Evolutionary conservation across 1,284 basidiomycete species (phyloP), one percentile per base, ranked within the genome.

Genomic region (Coriolopsis trogii): DNA sequence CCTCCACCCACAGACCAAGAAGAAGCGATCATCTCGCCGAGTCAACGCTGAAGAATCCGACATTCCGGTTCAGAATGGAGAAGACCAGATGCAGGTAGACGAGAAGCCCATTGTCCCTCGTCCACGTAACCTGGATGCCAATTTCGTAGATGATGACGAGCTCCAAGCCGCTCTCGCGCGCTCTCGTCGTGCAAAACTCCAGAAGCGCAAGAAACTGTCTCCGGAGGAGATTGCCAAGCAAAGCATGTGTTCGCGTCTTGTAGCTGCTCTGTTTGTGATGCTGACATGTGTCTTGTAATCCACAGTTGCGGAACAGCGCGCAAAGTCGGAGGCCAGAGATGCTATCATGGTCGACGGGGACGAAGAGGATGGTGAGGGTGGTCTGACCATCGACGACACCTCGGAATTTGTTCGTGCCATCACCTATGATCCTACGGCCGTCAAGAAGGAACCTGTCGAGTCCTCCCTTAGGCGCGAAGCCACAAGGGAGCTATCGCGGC

Each of bases 141-240:
- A 98, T 73, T 91, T 98, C 69, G 89, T 99, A 58, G 97, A 99
- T 73, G 97, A 99, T 69, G 97, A 99, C 70, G 97, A 99, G 66
- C 80, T 99, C 31, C 95, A 98, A 77, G 92, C 92, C 28, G 93
- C 92, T 24, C 79, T 99, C 47, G 90, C 96, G 21, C 84, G 91
- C 16, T 85, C 92, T 51, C 80, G 97, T 52, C 82, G 91, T 63
- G 87, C 87, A 31, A 91, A 91, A 62, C 80, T 93, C 3, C 86
- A 86, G 67, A 92, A 89, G 67, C 71, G 79, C 30, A 88, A 89
- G 66, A 94, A 91, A 66, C 59, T 88, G 33, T 85, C 89, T 20
- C 89, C 93, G 0, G 94, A 97, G 64, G 88, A 95, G 65, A 75
- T 98, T 15, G 95, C 91, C 0, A 78, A 78, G 56, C 87, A 84